These are phyloP conservation scores for Bryum argenteum DNA, from an alignment of 225 moss, liverwort and hornwort genomes.

Conservation along the genomic window DNA sequence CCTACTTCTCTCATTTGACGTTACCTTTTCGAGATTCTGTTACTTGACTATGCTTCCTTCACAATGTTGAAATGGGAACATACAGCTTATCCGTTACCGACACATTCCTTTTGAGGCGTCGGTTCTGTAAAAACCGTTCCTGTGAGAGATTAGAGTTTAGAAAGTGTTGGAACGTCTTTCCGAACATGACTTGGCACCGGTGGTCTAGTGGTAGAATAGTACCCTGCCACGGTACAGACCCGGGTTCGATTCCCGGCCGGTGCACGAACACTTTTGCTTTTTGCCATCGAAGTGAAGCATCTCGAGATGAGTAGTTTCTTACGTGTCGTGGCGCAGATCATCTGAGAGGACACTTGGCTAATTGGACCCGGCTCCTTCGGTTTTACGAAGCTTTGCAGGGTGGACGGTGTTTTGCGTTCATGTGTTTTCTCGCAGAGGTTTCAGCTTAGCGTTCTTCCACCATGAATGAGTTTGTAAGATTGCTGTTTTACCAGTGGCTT, in stretches of 20 bases:
- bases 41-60: not conserved
- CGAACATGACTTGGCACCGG: not conserved
- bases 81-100: too few species aligned
- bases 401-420: not conserved
- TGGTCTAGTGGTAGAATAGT: conserved; percentile 43
- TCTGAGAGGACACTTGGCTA: not conserved
- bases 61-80: not conserved
- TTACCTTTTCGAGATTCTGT: not conserved
- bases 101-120: too few species aligned
- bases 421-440: not conserved
- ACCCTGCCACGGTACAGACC: conserved; percentile 42
- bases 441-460: not conserved
- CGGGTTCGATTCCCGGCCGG: conserved; percentile 53
- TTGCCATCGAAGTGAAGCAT: not conserved
- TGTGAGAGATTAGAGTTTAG: too few species aligned
- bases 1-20: not conserved
- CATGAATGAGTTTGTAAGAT: conserved; percentile 59
- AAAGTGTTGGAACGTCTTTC: too few species aligned
- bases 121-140: too few species aligned
- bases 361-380: not conserved
- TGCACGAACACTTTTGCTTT: conserved; percentile 5
- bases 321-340: not conserved
- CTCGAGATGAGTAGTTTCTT: not conserved
- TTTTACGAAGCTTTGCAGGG: not conserved
- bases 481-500: conserved; percentile 55